Conservation (phyloP, 1,139 yeast species). For the Geotrichum australiense region DNA sequence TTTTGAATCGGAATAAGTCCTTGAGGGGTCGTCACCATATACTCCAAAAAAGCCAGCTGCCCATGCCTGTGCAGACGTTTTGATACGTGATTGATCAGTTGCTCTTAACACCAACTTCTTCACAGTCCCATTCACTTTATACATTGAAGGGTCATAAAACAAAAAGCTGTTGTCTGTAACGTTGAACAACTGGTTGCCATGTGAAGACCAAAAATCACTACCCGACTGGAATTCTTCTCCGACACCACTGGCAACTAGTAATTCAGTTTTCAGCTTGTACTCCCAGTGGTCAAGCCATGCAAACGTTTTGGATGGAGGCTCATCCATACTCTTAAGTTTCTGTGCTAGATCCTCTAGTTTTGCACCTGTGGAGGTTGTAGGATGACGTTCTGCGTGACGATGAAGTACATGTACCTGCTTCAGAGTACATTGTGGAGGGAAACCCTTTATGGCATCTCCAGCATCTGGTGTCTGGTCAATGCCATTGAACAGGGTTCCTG, state of each 20-base stretch:
- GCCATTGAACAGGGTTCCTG: conserved; percentile 31
- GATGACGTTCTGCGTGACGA: conserved; percentile 39
- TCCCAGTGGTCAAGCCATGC: conserved; percentile 35
- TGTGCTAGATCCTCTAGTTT: conserved; percentile 29
- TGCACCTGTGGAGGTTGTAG: conserved; percentile 30
- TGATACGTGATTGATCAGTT: conserved; percentile 37
- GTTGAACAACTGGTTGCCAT: conserved; percentile 35
- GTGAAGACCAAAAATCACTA: conserved; percentile 37
- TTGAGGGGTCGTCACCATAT: conserved; percentile 30
- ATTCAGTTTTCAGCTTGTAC: conserved; percentile 32
- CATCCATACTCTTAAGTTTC: conserved; percentile 29
- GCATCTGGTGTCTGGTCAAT: conserved; percentile 15
- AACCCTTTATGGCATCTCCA: conserved; percentile 27
- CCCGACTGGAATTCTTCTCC: conserved; percentile 38
- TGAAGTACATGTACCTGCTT: conserved; percentile 39
- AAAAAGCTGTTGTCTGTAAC: conserved; percentile 25
- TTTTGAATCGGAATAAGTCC: conserved; percentile 12
- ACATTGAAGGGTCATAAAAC: conserved; percentile 27
- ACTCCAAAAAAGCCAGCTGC: conserved; percentile 41
- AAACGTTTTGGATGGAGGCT: conserved; percentile 26
- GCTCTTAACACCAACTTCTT: conserved; percentile 31
- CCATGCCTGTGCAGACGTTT: conserved; percentile 39
- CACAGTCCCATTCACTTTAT: conserved; percentile 29
- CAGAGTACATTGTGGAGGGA: conserved; percentile 29
- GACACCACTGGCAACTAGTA: conserved; percentile 36